phyloP scores from a whole-genome alignment of 2,329 filamentous ascomycete genomes.

The Purpureocillium takamizusanense region DNA sequence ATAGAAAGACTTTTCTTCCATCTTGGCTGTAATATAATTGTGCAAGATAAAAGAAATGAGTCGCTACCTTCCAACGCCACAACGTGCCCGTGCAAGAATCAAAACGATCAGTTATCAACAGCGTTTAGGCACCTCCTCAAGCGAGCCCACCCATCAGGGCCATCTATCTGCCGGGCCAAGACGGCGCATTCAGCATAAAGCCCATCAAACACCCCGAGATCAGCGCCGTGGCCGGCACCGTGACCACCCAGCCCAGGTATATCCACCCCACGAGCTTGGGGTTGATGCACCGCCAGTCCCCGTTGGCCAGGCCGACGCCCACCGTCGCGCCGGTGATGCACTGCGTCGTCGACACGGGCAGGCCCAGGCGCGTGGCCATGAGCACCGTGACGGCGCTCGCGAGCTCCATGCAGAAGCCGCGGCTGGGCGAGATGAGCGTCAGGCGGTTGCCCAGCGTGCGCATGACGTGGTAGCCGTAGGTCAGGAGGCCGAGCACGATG shows the following conservation, averaged over 20 bases:
- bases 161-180: neutral
- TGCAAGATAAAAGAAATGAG: too few species aligned
- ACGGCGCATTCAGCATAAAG: slow-evolving; percentile 36
- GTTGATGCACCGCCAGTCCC: slow-evolving; percentile 39
- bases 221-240: slow-evolving; percentile 28
- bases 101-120: too few species aligned
- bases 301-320: slow-evolving; percentile 41
- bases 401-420: slow-evolving; percentile 43
- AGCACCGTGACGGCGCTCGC: slow-evolving; percentile 43
- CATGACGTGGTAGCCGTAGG: slow-evolving; percentile 57
- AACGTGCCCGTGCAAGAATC: too few species aligned
- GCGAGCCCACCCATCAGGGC: too few species aligned
- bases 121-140: too few species aligned
- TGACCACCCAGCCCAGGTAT: slow-evolving; percentile 40
- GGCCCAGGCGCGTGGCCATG: slow-evolving; percentile 39
- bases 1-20: too few species aligned
- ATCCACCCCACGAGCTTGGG: slow-evolving; percentile 37
- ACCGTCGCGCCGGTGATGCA: slow-evolving; percentile 43
- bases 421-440: slow-evolving; percentile 43
- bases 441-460: slow-evolving; percentile 45
- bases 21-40: too few species aligned
- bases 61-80: too few species aligned
- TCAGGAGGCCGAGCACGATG: slow-evolving; percentile 49
- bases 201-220: slow-evolving; percentile 45
- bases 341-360: slow-evolving; percentile 45